Conservation (phyloP, 495 filamentous ascomycete species). For the Aspergillus ellipticus region DNA sequence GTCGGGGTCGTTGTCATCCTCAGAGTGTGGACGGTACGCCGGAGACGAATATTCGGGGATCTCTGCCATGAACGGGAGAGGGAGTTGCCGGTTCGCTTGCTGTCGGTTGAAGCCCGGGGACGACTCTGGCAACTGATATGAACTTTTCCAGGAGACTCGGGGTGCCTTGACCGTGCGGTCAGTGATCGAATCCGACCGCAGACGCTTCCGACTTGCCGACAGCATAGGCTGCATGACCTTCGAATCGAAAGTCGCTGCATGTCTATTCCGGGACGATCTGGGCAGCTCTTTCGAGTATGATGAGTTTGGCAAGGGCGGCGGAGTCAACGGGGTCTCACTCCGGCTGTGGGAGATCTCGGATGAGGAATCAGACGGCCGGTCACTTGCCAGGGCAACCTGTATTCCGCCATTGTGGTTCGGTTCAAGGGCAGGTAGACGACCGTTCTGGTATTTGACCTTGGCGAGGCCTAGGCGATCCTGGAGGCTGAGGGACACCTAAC, state of each 20-base stretch:
- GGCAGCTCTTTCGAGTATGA: constrained; percentile 46
- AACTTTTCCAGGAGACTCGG: constrained; percentile 66
- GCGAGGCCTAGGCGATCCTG: constrained; percentile 92
- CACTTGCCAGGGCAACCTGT: constrained; percentile 23
- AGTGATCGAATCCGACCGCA: constrained; percentile 62
- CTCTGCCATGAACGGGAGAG: constrained; percentile 68
- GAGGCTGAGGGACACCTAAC: constrained; percentile 82
- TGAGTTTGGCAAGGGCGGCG: constrained; percentile 35
- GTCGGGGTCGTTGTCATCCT: constrained; percentile 72
- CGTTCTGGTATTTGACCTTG: constrained; percentile 93
- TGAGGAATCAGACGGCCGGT: constrained; percentile 69
- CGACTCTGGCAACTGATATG: constrained; percentile 72
- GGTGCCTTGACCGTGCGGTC: constrained; percentile 54
- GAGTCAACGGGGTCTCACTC: constrained; percentile 46
- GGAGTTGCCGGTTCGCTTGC: constrained; percentile 41
- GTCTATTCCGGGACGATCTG: constrained; percentile 42
- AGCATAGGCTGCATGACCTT: constrained; percentile 45
- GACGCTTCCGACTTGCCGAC: constrained; percentile 57
- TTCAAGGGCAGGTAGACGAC: constrained; percentile 42
- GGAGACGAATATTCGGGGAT: constrained; percentile 59
- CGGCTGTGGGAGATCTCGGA: constrained; percentile 55
- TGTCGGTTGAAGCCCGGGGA: constrained; percentile 60
- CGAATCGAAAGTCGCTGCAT: constrained; percentile 47
- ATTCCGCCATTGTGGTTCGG: constrained; percentile 67
- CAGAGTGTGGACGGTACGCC: constrained; percentile 59